Evolutionary conservation across 2,329 filamentous ascomycete genomes (phyloP).

Genomic region (Aspergillus ruber): DNA sequence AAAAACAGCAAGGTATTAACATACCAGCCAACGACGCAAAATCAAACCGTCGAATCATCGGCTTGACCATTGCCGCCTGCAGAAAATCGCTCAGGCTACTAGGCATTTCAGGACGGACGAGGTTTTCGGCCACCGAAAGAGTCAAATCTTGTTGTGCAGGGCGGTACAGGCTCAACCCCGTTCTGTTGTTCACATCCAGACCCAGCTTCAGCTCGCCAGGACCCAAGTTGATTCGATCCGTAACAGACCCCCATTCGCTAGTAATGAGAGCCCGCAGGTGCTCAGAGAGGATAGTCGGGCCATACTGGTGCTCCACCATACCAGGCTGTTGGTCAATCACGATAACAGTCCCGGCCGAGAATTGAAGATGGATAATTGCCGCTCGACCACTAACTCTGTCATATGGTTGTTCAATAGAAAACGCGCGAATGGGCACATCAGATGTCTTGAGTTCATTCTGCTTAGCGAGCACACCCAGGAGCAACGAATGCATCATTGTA

Average conservation of each 20-base stretch:
- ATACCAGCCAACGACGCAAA: conserved; percentile 52
- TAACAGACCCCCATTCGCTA: conserved; percentile 68
- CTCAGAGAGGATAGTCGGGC: conserved; percentile 68
- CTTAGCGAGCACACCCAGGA: conserved; percentile 65
- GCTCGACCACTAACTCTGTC: conserved; percentile 23
- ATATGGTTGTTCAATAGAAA: conserved; percentile 53
- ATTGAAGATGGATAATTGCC: conserved; percentile 28
- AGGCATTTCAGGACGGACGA: conserved; percentile 56
- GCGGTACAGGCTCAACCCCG: conserved; percentile 61
- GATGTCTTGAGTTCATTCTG: conserved; percentile 64
- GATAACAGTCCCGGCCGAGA: conserved; percentile 31
- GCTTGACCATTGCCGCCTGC: conserved; percentile 49
- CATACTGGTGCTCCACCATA: conserved; percentile 49
- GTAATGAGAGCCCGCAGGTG: conserved; percentile 68
- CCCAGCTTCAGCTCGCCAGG: conserved; percentile 66
- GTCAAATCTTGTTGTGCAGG: conserved; percentile 72
- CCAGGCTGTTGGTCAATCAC: conserved; percentile 66
- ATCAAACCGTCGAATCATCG: conserved; percentile 65
- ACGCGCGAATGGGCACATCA: conserved; percentile 60
- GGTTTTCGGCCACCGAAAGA: conserved; percentile 64
- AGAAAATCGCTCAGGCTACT: conserved; percentile 60
- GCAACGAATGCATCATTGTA: conserved; percentile 61
- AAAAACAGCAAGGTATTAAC: not conserved
- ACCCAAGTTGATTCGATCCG: conserved; percentile 73
- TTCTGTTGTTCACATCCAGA: conserved; percentile 56